A percentile compares a stretch with the other conserved stretches of the same genome.
Evolutionary conservation across 352 stramenopile species (phyloP).

Genomic region (Blastocystis hominis): DNA sequence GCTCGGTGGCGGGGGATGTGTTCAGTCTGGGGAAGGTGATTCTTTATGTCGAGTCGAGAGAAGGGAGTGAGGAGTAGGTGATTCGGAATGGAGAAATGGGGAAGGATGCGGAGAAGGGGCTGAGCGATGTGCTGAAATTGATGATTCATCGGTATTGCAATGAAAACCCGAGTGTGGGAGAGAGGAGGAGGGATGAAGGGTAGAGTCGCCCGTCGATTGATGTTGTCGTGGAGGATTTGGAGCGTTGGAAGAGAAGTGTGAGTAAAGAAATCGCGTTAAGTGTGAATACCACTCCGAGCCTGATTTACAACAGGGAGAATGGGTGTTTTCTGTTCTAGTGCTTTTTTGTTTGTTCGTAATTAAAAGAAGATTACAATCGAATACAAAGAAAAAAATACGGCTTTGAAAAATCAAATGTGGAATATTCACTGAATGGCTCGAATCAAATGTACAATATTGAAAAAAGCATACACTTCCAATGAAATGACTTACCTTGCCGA

Average conservation of each 20-base stretch:
- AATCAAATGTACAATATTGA: too few species aligned
- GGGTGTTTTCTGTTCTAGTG: not conserved
- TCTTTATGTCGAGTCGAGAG: not conserved
- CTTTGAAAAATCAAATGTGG: too few species aligned
- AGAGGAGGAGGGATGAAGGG: not conserved
- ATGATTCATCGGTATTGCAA: not conserved
- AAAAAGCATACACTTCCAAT: too few species aligned
- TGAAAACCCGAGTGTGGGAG: not conserved
- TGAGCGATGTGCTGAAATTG: not conserved
- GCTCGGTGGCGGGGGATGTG: not conserved
- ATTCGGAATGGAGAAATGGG: not conserved
- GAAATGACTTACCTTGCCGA: too few species aligned
- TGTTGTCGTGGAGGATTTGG: not conserved
- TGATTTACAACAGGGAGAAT: not conserved
- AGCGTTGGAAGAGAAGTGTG: not conserved
- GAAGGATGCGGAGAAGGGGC: not conserved
- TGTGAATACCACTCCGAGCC: not conserved
- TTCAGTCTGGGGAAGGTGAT: not conserved
- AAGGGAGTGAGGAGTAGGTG: not conserved
- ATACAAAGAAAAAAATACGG: too few species aligned
- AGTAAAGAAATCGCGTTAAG: not conserved
- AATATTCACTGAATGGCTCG: too few species aligned
- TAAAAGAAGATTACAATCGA: too few species aligned
- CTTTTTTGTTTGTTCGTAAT: not conserved
- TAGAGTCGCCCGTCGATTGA: not conserved